Evolutionary conservation across 2,329 filamentous ascomycete species (phyloP).

Genomic region (Thielaviopsis punctulata): DNA sequence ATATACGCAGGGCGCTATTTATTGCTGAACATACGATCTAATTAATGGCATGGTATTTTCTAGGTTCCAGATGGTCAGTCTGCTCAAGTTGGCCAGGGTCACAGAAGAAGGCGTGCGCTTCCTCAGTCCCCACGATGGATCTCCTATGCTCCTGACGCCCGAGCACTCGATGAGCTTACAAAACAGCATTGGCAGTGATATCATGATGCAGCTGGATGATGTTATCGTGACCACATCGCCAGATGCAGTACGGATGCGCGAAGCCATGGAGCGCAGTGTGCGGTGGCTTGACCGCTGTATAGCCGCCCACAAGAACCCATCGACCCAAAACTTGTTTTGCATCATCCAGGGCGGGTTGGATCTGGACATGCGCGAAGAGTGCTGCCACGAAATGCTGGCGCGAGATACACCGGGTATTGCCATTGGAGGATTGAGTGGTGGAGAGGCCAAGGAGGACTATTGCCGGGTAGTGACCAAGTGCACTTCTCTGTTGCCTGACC

Average conservation of each 20-base stretch:
- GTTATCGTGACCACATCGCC: slow-evolving; percentile 93
- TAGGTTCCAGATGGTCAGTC: slow-evolving; percentile 97
- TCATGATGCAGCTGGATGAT: slow-evolving; percentile 99
- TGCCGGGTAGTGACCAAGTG: slow-evolving; percentile 81
- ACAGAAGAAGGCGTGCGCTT: slow-evolving; percentile 94
- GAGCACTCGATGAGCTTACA: slow-evolving; percentile 94
- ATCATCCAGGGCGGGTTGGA: slow-evolving; percentile 96
- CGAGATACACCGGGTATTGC: slow-evolving; percentile 90
- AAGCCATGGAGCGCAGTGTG: slow-evolving; percentile 87
- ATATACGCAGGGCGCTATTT: neutral
- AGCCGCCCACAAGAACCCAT: slow-evolving; percentile 66
- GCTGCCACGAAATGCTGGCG: slow-evolving; percentile 72
- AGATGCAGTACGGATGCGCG: slow-evolving; percentile 69
- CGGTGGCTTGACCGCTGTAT: slow-evolving; percentile 95
- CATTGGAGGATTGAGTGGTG: slow-evolving; percentile 85
- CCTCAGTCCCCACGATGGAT: slow-evolving; percentile 86
- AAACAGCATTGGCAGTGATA: slow-evolving; percentile 94
- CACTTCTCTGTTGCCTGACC: slow-evolving; percentile 65
- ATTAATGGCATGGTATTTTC: slow-evolving; percentile 1
- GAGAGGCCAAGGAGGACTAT: slow-evolving; percentile 85
- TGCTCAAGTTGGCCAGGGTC: slow-evolving; percentile 80
- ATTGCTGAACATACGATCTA: neutral
- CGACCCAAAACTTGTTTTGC: slow-evolving; percentile 85
- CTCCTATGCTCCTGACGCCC: slow-evolving; percentile 89
- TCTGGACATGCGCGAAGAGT: slow-evolving; percentile 66